phyloP scores from a whole-genome alignment of 257 asterid species.

The Solanum arcanum region DNA sequence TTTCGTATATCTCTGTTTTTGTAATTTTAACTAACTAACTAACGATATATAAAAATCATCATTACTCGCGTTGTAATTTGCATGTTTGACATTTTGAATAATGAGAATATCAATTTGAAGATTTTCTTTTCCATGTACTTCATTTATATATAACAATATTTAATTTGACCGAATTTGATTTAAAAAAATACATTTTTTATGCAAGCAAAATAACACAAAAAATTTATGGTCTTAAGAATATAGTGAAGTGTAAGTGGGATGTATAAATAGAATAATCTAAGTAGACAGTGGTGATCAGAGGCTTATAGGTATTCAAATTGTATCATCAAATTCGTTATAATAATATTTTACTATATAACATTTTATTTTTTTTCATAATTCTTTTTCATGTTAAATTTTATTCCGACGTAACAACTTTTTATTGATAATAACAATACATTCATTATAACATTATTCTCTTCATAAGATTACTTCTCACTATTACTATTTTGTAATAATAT shows the following conservation, averaged over 20 bases:
- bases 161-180: neutral
- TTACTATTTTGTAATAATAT: no score
- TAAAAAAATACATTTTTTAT: neutral
- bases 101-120: neutral
- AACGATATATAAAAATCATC: neutral
- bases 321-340: neutral
- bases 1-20: neutral
- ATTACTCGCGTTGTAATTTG: neutral
- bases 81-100: neutral
- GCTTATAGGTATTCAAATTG: neutral
- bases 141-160: neutral
- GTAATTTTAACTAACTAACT: neutral
- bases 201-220: neutral
- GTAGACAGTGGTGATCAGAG: neutral
- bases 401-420: rapidly evolving
- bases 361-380: no score
- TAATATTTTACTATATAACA: no score
- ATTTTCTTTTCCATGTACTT: neutral
- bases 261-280: neutral
- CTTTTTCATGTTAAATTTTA: no score
- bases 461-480: neutral
- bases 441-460: no score
- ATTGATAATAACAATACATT: no score
- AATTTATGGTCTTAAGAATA: neutral
- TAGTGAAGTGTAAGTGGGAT: neutral